Evolutionary conservation across 208 protist genomes (phyloP), one percentile per base, ranked within the genome.

Genomic region (Acanthamoeba royreba): DNA sequence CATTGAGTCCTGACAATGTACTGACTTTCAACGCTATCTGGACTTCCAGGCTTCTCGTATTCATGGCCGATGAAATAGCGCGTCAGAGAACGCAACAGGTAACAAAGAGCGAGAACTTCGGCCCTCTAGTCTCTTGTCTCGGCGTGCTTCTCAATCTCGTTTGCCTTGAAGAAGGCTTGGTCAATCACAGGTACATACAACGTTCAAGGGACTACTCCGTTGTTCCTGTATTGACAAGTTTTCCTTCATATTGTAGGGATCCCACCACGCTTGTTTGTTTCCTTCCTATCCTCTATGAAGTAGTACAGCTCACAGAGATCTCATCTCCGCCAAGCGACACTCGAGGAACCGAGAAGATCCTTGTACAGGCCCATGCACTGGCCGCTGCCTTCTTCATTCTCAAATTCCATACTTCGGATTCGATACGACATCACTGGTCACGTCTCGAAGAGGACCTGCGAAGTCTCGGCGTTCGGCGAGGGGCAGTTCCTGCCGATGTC

Each of bases 111-210:
- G 61, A 55, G 55, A 66, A 92, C 38, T 92, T 40, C 38, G 86
- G 86, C 13, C 86, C 86, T 4, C 45, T 92, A 15, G 61, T 92
- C 31, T 92, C 86, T 38, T 69, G 53, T 31, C 43, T 92, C 38
- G 86, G 86, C 38, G 47, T 74, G 15, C 86, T 92, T 0, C 52
- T 92, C 55, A 92, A 92, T 42, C 43, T 92, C 19, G 38, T 92
- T 19, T 92, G 86, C 38, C 61, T 92, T 42, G 86, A 92, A 42
- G 86, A 69, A 9, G 55, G 38, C 53, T 42, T 49, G 2, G 55
- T 92, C 33, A 53, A 86, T 43, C 74, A 86, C 28, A 22, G 74
- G 43, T 83, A 5, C 2, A 33, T 13, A 25, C 72, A 4, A n/a
- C 72, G 7, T 79, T n/a, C n/a, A n/a, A n/a, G n/a, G n/a, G 25